phyloP scores from a whole-genome alignment of 768 basidiomycete genomes.

The Tulasnella sp. region DNA sequence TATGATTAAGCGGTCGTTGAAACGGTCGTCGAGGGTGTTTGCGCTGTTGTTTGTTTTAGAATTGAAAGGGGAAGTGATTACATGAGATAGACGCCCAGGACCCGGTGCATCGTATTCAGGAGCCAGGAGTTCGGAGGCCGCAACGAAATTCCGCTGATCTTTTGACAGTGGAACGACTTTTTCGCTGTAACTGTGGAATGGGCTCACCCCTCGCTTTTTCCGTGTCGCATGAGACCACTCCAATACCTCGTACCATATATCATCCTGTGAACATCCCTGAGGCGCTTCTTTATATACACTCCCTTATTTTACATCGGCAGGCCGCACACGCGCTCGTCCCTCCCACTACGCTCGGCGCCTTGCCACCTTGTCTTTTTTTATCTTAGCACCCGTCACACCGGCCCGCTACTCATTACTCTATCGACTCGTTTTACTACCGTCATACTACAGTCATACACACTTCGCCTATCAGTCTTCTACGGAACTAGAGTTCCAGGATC shows the following conservation, averaged over 20 bases:
- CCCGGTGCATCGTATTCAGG: background rate
- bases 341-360: background rate
- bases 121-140: background rate
- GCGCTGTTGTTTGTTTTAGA: background rate
- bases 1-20: background rate
- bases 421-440: background rate
- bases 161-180: background rate
- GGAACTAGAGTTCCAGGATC: background rate
- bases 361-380: background rate
- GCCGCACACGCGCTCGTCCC: background rate
- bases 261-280: background rate
- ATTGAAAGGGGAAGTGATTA: conserved; percentile 6
- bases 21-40: background rate
- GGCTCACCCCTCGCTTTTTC: background rate
- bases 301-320: background rate
- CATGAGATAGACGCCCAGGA: conserved; percentile 1
- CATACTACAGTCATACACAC: background rate
- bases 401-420: background rate
- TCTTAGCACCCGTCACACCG: background rate
- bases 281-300: background rate
- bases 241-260: background rate
- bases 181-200: background rate
- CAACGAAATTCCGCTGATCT: background rate
- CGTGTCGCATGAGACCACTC: background rate
- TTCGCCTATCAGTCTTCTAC: background rate